A percentile compares a stretch with the other conserved stretches of the same genome.
These are phyloP conservation scores for Debaryomyces singareniensis DNA, from an alignment of 1,139 yeast species.

Conservation along the genomic window DNA sequence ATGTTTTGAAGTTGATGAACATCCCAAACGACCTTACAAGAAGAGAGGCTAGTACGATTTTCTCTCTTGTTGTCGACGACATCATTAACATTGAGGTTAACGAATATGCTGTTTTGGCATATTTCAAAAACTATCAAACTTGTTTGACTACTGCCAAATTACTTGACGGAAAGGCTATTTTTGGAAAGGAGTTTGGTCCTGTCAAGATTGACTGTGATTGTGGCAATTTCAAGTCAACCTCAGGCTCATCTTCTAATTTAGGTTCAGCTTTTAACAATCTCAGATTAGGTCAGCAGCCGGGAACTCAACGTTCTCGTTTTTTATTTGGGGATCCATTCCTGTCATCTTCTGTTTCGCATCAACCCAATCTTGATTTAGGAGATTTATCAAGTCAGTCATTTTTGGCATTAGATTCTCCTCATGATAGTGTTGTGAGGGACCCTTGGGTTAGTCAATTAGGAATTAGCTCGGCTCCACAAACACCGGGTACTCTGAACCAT, in stretches of 20 bases:
- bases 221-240: slow-evolving; percentile 8
- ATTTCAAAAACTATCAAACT: slow-evolving; percentile 55
- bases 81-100: slow-evolving; percentile 52
- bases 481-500: slow-evolving; percentile 23
- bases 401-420: slow-evolving; percentile 46
- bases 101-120: slow-evolving; percentile 49
- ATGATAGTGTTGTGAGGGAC: slow-evolving; percentile 45
- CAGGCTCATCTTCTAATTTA: slow-evolving; percentile 9
- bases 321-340: slow-evolving; percentile 62
- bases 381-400: slow-evolving; percentile 48
- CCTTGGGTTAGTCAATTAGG: slow-evolving; percentile 25
- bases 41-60: slow-evolving; percentile 73
- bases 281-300: slow-evolving; percentile 9
- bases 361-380: slow-evolving; percentile 20
- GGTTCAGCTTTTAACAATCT: slow-evolving; percentile 17
- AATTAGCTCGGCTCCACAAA: slow-evolving; percentile 28
- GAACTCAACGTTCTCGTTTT: slow-evolving; percentile 57
- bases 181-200: slow-evolving; percentile 53
- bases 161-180: slow-evolving; percentile 58
- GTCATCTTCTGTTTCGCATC: slow-evolving; percentile 3
- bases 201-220: slow-evolving; percentile 45
- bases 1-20: slow-evolving; percentile 42
- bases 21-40: slow-evolving; percentile 67
- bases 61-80: slow-evolving; percentile 76
- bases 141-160: slow-evolving; percentile 69